Percentiles rank a stretch among this genome's conserved stretches.
phyloP scores from a whole-genome alignment of 768 basidiomycete genomes.

The Clathrus columnatus region DNA sequence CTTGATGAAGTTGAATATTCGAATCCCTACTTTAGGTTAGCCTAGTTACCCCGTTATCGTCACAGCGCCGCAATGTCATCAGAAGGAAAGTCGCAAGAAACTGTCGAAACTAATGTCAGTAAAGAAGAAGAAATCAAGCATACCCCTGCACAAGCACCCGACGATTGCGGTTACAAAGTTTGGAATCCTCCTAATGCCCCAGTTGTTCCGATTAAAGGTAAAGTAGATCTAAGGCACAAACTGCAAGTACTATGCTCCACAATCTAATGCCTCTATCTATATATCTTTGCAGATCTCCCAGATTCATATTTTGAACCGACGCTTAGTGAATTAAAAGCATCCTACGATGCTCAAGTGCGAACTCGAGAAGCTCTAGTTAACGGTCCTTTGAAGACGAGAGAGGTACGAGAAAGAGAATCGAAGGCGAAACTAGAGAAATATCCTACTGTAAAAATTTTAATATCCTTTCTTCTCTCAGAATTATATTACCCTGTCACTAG shows the following conservation, averaged over 20 bases:
- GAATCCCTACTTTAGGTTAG: not conserved
- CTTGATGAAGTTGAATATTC: not conserved
- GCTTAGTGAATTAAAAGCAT: conserved; percentile 56
- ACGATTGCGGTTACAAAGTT: conserved; percentile 32
- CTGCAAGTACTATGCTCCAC: too few relatives aligned
- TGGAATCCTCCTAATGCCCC: conserved; percentile 33
- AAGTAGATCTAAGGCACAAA: too few relatives aligned
- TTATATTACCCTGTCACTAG: conserved; percentile 29
- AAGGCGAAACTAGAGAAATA: conserved; percentile 56
- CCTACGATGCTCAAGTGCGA: conserved; percentile 53
- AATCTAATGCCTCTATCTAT: not conserved
- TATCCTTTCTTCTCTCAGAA: not conserved
- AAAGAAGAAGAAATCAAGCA: not conserved
- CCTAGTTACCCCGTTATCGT: too few relatives aligned
- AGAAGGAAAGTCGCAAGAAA: not conserved
- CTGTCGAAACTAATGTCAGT: not conserved
- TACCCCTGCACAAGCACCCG: not conserved
- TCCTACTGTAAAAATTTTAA: conserved; percentile 48
- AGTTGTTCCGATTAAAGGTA: not conserved
- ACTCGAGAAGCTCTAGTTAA: conserved; percentile 55
- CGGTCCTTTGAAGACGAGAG: conserved; percentile 62
- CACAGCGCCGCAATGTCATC: not conserved
- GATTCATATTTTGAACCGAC: conserved; percentile 73
- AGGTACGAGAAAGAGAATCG: conserved; percentile 51
- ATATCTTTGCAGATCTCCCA: conserved; percentile 37